Base-by-base conservation (phyloP, 176 grass and related monocot genomes). In the Cenchrus americanus region DNA sequence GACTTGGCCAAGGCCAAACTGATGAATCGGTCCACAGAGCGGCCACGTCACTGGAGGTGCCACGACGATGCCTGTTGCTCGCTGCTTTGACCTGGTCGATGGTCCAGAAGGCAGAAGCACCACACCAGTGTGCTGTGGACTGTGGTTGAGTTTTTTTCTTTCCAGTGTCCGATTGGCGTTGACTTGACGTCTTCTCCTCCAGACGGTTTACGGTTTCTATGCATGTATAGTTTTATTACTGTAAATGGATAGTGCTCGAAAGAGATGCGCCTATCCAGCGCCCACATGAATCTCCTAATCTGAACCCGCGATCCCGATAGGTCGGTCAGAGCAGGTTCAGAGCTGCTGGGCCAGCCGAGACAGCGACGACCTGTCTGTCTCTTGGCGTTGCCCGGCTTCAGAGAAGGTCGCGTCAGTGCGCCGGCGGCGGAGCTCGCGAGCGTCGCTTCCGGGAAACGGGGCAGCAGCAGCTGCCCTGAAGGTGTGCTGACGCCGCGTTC, bases 361-460 rank as follows among this genome's bases (percentile, higher is more conserved):
- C 8, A 44, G 69, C 23, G 0, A 47, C 43, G 8, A 2, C 9
- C 21, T 59, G 8, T 22, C 21, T 59, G 8, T 22, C 21, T 22
- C 18, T 11, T 60, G 58, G 55, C 17, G 7, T 9, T 7, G 41
- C 66, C 66, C 43, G 68, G 69, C 44, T 49, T 71, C 68, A 49
- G 43, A 15, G 43, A 48, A 15, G 68, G 21, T 70, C 19, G 40
- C 40, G 24, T 66, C 62, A 48, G 22, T 55, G 48, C 15, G 10
- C 34, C 34, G 34, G 18, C 24, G 12, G 7, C 9, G 50, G 62
- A 7, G 17, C 34, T 37, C 34, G 26, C 5, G 27, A 11, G 1
- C 24, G n/a, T 7, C 50, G 21, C 49, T 86, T 86, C 76, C 55
- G 10, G 66, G 76, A 86, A 80, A 53, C 21, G 76, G 19, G n/a